These are phyloP conservation scores for Pseudonitzschia multiseries DNA, from an alignment of 108 stramenopile genomes.

Conservation along the genomic window DNA sequence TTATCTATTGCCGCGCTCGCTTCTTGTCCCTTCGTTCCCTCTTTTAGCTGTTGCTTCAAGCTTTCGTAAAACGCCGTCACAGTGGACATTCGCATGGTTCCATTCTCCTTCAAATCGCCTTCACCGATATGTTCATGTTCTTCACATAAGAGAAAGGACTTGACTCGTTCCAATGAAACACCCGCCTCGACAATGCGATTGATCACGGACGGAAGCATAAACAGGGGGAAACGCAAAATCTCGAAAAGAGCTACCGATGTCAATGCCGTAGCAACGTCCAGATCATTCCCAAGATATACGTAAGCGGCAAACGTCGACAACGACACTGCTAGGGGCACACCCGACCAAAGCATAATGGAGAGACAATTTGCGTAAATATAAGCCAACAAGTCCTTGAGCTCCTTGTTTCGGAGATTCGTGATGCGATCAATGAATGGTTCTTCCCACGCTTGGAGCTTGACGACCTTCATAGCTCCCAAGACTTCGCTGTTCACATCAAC, in stretches of 20 bases:
- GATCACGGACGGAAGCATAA: conserved; percentile 91
- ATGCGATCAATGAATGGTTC: conserved; percentile 56
- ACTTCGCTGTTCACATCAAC: conserved; percentile 81
- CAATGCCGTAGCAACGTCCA: conserved; percentile 78
- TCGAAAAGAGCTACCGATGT: conserved; percentile 91
- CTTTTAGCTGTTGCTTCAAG: conserved; percentile 32
- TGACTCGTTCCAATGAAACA: conserved; percentile 78
- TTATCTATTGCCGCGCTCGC: conserved; percentile 5
- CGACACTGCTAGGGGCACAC: conserved; percentile 79
- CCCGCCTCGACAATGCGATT: conserved; percentile 92
- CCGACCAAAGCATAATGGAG: conserved; percentile 65
- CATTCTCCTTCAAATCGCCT: conserved; percentile 47
- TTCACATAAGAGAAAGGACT: conserved; percentile 71
- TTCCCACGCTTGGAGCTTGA: conserved; percentile 93
- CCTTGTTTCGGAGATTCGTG: conserved; percentile 54
- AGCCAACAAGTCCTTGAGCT: conserved; percentile 57
- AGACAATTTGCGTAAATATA: conserved; percentile 55
- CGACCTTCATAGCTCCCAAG: conserved; percentile 78
- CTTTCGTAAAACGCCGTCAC: conserved; percentile 47
- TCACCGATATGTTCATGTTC: conserved; percentile 57
- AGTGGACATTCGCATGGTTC: conserved; percentile 29
- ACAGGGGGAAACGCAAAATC: conserved; percentile 94
- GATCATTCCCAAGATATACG: conserved; percentile 59
- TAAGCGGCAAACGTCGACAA: conserved; percentile 88
- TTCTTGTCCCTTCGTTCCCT: background rate